Evolutionary conservation across 1,284 basidiomycete genomes (phyloP).

Genomic region (Marasmius tenuissimus): DNA sequence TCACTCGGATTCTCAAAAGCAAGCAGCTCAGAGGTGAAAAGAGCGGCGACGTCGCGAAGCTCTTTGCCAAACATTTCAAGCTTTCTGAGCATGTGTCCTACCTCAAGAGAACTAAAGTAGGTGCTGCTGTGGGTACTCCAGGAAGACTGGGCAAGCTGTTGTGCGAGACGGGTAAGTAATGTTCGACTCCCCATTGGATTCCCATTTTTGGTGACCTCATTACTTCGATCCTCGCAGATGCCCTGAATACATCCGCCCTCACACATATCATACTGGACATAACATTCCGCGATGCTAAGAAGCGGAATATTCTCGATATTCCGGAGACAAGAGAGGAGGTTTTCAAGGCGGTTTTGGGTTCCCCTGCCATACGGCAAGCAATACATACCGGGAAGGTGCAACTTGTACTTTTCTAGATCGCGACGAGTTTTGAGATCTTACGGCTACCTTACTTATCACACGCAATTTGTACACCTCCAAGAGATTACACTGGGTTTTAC

Average conservation of each 20-base stretch:
- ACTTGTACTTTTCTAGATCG: constrained; percentile 64
- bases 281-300: constrained; percentile 71
- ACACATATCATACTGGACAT: constrained; percentile 81
- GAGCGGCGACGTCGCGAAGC: constrained; percentile 80
- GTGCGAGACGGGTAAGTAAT: constrained; percentile 65
- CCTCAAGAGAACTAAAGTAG: constrained; percentile 73
- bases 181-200: not conserved
- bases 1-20: constrained; percentile 69
- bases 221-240: constrained; percentile 43
- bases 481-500: not conserved
- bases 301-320: constrained; percentile 73
- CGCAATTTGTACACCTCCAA: not conserved
- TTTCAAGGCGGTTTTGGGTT: constrained; percentile 72
- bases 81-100: constrained; percentile 77
- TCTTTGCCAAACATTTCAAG: constrained; percentile 87
- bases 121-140: constrained; percentile 80
- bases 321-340: constrained; percentile 80
- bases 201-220: not conserved
- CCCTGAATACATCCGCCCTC: constrained; percentile 66
- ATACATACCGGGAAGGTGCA: constrained; percentile 73
- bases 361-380: constrained; percentile 56
- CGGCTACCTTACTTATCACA: no score
- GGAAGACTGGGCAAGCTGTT: constrained; percentile 80
- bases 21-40: constrained; percentile 71
- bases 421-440: not conserved